phyloP scores from a whole-genome alignment of 306 rosid species.

The Prosopis cineraria region DNA sequence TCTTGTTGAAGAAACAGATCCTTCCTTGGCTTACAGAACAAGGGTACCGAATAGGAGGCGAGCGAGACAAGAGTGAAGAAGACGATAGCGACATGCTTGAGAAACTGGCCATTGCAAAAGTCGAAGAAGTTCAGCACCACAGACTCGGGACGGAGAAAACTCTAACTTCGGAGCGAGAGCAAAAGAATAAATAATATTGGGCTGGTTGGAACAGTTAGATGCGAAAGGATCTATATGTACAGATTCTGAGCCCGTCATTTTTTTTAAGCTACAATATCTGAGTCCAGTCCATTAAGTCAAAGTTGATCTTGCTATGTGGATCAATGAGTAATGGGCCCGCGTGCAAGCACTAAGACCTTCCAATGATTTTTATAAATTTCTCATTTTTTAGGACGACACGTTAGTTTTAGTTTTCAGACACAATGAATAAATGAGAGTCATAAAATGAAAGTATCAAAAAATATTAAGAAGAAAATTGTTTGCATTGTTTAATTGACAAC shows the following conservation, averaged over 20 bases:
- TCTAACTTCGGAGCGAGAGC: not conserved
- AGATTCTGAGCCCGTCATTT: not conserved
- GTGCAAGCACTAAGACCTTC: not conserved
- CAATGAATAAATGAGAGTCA: not conserved
- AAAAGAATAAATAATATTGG: constrained; percentile 7
- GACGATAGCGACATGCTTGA: constrained; percentile 46
- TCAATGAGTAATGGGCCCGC: not conserved
- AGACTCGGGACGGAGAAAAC: not conserved
- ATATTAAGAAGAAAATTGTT: not conserved
- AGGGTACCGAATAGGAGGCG: constrained; percentile 28
- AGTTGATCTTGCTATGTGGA: not conserved
- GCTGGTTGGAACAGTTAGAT: not conserved
- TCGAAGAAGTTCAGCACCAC: not conserved
- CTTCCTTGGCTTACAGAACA: constrained; percentile 24
- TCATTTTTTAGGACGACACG: not conserved
- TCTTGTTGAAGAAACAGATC: constrained; percentile 5
- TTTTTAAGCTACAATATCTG: not conserved
- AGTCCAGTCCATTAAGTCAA: not conserved
- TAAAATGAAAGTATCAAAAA: too few relatives aligned
- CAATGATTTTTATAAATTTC: too few relatives aligned
- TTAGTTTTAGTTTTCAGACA: not conserved
- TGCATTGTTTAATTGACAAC: not conserved
- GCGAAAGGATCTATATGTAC: not conserved
- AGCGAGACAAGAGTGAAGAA: constrained; percentile 35
- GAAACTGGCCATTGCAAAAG: constrained; percentile 54